A percentile compares a stretch with the other conserved stretches of the same genome.
Evolutionary conservation across 352 stramenopile genomes (phyloP).

Genomic region (Pythium aquatile): DNA sequence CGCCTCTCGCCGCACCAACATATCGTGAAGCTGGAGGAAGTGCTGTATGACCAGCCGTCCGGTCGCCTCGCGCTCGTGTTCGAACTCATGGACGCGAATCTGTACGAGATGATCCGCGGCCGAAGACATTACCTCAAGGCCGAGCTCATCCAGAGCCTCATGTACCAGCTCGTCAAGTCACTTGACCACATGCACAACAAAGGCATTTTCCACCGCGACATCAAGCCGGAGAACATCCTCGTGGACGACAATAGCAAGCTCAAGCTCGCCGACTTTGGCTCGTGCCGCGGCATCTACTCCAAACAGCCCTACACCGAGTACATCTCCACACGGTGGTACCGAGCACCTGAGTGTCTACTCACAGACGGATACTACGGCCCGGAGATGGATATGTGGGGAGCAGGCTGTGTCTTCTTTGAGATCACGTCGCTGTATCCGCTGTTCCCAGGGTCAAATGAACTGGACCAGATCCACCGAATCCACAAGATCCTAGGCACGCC

Average conservation of each 20-base stretch:
- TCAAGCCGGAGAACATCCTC: constrained; percentile 97
- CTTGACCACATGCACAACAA: constrained; percentile 97
- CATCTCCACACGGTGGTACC: constrained; percentile 96
- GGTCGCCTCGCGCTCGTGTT: constrained; percentile 95
- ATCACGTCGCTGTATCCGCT: constrained; percentile 93
- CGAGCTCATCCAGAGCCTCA: constrained; percentile 76
- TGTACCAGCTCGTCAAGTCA: constrained; percentile 94
- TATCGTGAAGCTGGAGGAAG: constrained; percentile 95
- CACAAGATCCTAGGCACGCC: constrained; percentile 95
- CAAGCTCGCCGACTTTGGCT: constrained; percentile 95
- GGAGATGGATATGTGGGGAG: constrained; percentile 96
- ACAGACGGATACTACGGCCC: constrained; percentile 95
- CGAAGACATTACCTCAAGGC: constrained; percentile 87
- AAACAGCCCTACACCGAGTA: constrained; percentile 97
- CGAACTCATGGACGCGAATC: constrained; percentile 96
- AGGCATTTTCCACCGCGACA: constrained; percentile 96
- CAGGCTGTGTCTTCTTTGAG: constrained; percentile 96
- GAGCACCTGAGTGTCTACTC: constrained; percentile 93
- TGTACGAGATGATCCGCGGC: constrained; percentile 95
- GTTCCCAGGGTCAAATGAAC: constrained; percentile 93
- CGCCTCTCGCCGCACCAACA: constrained; percentile 93
- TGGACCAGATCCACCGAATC: constrained; percentile 95
- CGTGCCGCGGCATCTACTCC: constrained; percentile 93
- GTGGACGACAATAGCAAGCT: constrained; percentile 88
- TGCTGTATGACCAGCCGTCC: constrained; percentile 91